phyloP scores from a whole-genome alignment of 2,329 filamentous ascomycete species.

The Sarocladiaceae sp. region DNA sequence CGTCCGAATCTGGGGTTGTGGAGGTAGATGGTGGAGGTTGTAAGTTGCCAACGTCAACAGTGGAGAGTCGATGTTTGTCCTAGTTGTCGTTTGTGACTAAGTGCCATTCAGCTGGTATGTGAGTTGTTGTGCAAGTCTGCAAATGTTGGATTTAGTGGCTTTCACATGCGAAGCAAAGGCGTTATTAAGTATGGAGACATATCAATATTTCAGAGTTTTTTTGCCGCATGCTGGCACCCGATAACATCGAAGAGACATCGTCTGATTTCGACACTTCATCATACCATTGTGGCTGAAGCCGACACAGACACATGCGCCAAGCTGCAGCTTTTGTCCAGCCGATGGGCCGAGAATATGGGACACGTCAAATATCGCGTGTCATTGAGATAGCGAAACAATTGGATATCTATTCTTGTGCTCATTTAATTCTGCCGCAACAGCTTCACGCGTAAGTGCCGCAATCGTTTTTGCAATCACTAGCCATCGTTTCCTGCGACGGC shows the following conservation, averaged over 20 bases:
- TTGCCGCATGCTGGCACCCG: too few relatives aligned
- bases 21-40: background rate
- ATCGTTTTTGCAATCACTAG: background rate
- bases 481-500: background rate
- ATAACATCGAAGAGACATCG: too few relatives aligned
- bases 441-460: background rate
- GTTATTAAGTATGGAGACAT: too few relatives aligned
- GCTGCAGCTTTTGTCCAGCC: too few relatives aligned
- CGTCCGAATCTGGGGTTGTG: background rate
- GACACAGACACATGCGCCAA: background rate
- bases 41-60: slow-evolving; percentile 1
- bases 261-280: background rate
- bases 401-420: slow-evolving; percentile 8
- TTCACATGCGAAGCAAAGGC: too few relatives aligned
- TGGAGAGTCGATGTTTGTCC: background rate
- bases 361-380: background rate
- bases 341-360: too few relatives aligned
- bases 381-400: background rate
- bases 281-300: background rate
- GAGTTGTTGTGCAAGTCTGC: too few relatives aligned
- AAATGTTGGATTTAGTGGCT: too few relatives aligned
- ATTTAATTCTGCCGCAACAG: background rate
- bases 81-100: slow-evolving; percentile 1
- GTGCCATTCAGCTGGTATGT: too few relatives aligned
- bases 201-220: too few relatives aligned